Evolutionary conservation across 257 asterid species (phyloP), one percentile per base, ranked within the genome.

Genomic region (Scutellaria galericulata): DNA sequence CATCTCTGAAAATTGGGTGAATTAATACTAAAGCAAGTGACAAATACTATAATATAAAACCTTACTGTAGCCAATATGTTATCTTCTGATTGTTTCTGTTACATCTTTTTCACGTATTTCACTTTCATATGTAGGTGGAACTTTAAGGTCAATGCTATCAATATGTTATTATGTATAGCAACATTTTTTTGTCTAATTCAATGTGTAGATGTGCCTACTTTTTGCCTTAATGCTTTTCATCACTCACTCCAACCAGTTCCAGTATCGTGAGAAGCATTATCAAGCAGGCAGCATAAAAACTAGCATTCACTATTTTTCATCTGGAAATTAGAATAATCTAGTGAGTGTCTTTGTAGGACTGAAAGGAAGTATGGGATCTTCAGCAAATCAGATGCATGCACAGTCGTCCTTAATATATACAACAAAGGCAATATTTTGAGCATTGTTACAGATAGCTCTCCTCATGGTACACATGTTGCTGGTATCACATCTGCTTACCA

Each of bases 381-480:
- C 81, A 94, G 99, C 86, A 87, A 90, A 84, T 68, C 87, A 77
- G 99, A 94, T 83, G 98, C 98, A 41, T 94, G 99, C 66, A 80
- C 99, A 6, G 77, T 66, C 75, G 96, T 88, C 76, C 86, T 85
- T 79, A 94, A 94, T 80, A 79, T 88, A 24, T 94, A 84, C 81
- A 76, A 82, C 71, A 92, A 87, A 71, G 98, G 99, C 53, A 89
- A 91, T 66, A 71, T 91, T 72, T 86, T 94, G 86, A 94, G 99
- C 78, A 88, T 94, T 70, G 99, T 94, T 35, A 94, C 99, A 18
- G 99, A 94, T 73, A 14, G 90, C 78, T 94, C 99, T 27, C 96
- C 98, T 51, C 99, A 94, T 81, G 99, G 98, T 64, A 94, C 99
- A 70, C 99, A 94, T 70, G 99, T 94, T 83, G 97, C 99, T 80